Evolutionary conservation across 1,284 basidiomycete species (phyloP).

Genomic region (Fomitopsis betulina): DNA sequence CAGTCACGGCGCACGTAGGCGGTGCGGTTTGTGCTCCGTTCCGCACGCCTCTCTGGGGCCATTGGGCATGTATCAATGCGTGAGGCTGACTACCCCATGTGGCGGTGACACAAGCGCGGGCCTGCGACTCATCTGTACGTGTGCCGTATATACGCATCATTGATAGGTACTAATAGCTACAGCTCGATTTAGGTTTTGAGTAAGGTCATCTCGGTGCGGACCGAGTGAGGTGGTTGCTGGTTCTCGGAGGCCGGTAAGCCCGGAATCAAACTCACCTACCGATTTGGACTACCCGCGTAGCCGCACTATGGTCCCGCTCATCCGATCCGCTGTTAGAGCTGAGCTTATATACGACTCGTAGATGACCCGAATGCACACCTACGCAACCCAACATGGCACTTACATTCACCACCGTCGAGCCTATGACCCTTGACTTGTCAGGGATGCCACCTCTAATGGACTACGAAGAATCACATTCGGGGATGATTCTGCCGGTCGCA

Average conservation of each 20-base stretch:
- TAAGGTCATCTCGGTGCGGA: background rate
- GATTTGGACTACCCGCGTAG: background rate
- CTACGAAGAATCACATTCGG: background rate
- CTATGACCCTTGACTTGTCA: background rate
- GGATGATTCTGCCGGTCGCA: background rate
- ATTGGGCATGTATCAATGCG: background rate
- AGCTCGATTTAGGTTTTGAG: background rate
- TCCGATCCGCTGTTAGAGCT: background rate
- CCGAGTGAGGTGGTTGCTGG: background rate
- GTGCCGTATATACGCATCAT: no score
- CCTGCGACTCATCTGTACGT: background rate
- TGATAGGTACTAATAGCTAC: background rate
- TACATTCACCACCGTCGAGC: background rate
- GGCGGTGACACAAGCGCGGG: background rate
- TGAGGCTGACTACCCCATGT: background rate
- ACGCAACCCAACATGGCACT: background rate
- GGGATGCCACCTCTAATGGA: background rate
- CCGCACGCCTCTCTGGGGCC: background rate
- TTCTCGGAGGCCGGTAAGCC: background rate
- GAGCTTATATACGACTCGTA: background rate
- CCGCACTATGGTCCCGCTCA: background rate
- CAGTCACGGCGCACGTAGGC: background rate
- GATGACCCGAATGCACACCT: background rate
- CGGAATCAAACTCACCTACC: background rate
- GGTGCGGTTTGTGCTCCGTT: background rate